These are phyloP conservation scores for Neocatenulostroma microsporum DNA, from an alignment of 2,329 filamentous ascomycete species.

Conservation along the genomic window DNA sequence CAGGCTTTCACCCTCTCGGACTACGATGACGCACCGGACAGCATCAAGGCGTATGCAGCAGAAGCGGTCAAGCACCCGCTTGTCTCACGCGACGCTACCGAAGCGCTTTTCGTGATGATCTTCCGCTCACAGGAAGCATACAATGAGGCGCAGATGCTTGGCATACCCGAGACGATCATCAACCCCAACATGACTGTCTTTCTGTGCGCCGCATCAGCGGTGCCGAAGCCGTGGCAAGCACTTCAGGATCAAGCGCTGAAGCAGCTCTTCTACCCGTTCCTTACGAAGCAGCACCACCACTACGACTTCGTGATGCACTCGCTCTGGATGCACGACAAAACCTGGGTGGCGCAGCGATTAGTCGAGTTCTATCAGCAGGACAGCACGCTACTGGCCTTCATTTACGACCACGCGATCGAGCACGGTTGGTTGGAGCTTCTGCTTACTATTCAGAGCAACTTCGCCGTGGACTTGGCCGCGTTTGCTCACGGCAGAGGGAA, in stretches of 20 bases:
- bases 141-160: conserved; percentile 47
- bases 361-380: conserved; percentile 67
- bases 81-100: conserved; percentile 77
- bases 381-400: conserved; percentile 58
- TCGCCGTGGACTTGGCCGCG: conserved; percentile 80
- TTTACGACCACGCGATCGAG: conserved; percentile 71
- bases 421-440: conserved; percentile 80
- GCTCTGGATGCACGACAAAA: conserved; percentile 81
- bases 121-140: conserved; percentile 52
- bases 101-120: conserved; percentile 56
- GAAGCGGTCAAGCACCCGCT: conserved; percentile 75
- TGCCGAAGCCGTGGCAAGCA: conserved; percentile 67
- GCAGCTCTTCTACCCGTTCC: conserved; percentile 73
- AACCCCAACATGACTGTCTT: conserved; percentile 71
- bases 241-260: conserved; percentile 68
- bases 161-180: conserved; percentile 54
- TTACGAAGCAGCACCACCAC: conserved; percentile 67
- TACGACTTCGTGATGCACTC: conserved; percentile 87
- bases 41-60: conserved; percentile 53
- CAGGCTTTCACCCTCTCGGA: conserved; percentile 64
- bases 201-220: conserved; percentile 67
- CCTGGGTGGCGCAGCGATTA: conserved; percentile 76
- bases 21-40: conserved; percentile 53
- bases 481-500: conserved; percentile 71
- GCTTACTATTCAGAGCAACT: conserved; percentile 68